phyloP scores from a whole-genome alignment of 306 rosid genomes.

The Inga leiocalycina region DNA sequence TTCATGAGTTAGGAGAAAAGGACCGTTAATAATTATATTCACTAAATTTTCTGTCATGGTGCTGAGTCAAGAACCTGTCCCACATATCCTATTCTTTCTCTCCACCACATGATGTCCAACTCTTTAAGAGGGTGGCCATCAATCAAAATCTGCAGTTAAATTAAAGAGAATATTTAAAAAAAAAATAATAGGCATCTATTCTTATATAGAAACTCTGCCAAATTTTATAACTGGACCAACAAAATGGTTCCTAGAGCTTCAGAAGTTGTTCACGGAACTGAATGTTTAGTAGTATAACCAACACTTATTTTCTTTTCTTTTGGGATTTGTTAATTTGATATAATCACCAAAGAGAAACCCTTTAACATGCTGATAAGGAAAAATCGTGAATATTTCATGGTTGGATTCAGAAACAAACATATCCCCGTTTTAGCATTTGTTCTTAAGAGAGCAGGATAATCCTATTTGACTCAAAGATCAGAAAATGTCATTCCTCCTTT shows the following conservation, averaged over 20 bases:
- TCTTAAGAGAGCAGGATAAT: conserved; percentile 2
- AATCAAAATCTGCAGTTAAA: conserved; percentile 71
- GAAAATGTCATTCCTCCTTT: not conserved
- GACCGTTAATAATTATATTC: not conserved
- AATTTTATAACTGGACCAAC: not conserved
- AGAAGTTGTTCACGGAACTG: not conserved
- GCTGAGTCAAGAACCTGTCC: conserved; percentile 74
- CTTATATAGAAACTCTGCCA: conserved; percentile 22
- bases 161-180: not conserved
- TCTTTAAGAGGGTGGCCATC: conserved; percentile 75
- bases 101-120: conserved; percentile 89
- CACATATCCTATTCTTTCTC: conserved; percentile 87
- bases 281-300: conserved; percentile 3
- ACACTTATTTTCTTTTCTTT: not conserved
- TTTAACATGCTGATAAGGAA: not conserved
- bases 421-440: not conserved
- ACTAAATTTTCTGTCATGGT: conserved; percentile 19
- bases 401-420: not conserved
- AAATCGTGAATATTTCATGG: not conserved
- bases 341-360: not conserved
- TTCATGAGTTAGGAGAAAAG: conserved; percentile 25
- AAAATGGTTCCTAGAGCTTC: conserved; percentile 9
- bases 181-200: not conserved
- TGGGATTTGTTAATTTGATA: not conserved
- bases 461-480: not conserved